phyloP scores from a whole-genome alignment of 1,139 yeast genomes.

The Pichia sp. region DNA sequence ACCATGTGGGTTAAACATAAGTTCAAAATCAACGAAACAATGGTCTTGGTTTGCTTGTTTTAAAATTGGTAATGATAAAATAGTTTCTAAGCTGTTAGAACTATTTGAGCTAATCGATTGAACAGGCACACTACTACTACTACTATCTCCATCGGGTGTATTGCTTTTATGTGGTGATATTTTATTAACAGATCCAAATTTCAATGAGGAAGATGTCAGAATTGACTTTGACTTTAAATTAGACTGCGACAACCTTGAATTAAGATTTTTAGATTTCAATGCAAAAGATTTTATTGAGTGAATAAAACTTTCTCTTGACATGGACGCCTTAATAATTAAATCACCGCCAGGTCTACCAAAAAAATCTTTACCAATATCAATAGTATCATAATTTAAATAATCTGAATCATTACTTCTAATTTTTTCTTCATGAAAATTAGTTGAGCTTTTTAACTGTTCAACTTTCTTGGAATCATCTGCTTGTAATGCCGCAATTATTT shows the following conservation, averaged over 20 bases:
- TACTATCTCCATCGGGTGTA: background rate
- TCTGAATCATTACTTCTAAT: constrained; percentile 5
- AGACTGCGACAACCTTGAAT: background rate
- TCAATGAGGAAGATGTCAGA: too few relatives aligned
- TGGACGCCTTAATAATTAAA: constrained; percentile 7
- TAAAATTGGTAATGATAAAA: constrained; percentile 3
- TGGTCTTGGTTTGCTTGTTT: constrained; percentile 2
- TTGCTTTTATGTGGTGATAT: too few relatives aligned
- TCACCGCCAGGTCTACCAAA: constrained; percentile 9
- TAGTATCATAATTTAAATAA: constrained; percentile 5
- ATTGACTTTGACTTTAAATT: background rate
- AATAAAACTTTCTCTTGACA: constrained; percentile 8
- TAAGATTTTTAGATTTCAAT: constrained; percentile 1
- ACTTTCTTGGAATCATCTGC: constrained; percentile 6
- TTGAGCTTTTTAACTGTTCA: constrained; percentile 8
- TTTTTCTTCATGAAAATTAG: constrained; percentile 12
- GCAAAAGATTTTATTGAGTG: constrained; percentile 6
- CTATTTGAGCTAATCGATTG: background rate
- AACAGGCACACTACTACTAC: background rate
- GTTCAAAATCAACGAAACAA: constrained; percentile 8
- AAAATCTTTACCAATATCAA: constrained; percentile 6
- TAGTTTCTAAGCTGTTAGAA: constrained; percentile 2
- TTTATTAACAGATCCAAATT: too few relatives aligned
- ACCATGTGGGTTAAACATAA: constrained; percentile 1
- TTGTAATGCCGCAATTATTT: constrained; percentile 11